Conservation (phyloP, 148 eudicot species). For the Amaranthus palmeri region DNA sequence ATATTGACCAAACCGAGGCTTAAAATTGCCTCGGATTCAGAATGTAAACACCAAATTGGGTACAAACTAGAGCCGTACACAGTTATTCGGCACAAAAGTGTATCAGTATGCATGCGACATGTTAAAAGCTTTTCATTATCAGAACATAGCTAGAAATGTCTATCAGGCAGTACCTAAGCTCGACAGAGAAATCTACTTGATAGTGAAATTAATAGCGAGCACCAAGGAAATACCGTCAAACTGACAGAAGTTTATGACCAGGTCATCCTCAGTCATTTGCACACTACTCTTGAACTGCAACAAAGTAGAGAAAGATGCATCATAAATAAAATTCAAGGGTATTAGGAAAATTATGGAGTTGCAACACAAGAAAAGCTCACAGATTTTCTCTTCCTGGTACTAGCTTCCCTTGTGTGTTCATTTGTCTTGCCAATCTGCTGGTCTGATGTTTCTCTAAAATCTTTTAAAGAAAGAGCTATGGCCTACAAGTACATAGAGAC, state of each 20-base stretch:
- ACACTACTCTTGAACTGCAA: constrained; percentile 54
- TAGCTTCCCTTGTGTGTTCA: constrained; percentile 31
- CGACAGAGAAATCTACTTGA: too few relatives aligned
- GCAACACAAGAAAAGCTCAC: constrained; percentile 32
- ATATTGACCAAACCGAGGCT: too few relatives aligned
- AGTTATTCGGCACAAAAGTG: too few relatives aligned
- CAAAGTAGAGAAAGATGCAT: not conserved
- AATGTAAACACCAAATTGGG: too few relatives aligned
- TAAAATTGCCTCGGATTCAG: too few relatives aligned
- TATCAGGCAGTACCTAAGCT: too few relatives aligned
- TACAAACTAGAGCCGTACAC: too few relatives aligned
- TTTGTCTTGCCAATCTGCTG: constrained; percentile 25
- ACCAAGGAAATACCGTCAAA: constrained; percentile 62
- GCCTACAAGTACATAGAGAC: constrained; percentile 42
- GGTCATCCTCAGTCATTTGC: constrained; percentile 83
- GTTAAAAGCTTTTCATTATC: too few relatives aligned
- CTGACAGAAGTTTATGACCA: constrained; percentile 82
- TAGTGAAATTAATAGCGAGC: not conserved
- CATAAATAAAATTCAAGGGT: not conserved
- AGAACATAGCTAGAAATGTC: too few relatives aligned
- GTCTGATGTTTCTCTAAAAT: constrained; percentile 26
- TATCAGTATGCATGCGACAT: too few relatives aligned
- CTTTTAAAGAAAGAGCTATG: constrained; percentile 70
- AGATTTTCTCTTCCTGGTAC: constrained; percentile 48
- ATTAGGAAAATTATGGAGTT: not conserved